Percentiles rank a stretch among this genome's conserved stretches.
Conservation (phyloP, 257 asterid species). For the Salvia miltiorrhiza region DNA sequence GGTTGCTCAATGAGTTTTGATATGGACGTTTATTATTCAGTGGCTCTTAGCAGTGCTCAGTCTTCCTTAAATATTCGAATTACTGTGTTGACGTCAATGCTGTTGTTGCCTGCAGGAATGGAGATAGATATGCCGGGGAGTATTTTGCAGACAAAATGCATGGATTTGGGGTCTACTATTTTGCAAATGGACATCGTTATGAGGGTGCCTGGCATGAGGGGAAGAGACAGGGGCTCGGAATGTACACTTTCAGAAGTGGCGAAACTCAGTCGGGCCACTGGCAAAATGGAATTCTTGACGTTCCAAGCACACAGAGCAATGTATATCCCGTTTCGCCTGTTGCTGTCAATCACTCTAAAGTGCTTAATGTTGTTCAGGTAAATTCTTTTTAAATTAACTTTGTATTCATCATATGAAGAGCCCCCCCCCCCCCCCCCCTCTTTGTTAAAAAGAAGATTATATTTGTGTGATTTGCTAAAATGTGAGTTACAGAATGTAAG, state of each 20-base stretch:
- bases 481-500: not conserved
- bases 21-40: not conserved
- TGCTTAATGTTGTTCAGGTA: constrained; percentile 85
- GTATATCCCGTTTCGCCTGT: constrained; percentile 69
- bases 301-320: constrained; percentile 75
- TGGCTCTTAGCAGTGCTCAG: not conserved
- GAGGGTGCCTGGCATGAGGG: constrained; percentile 99
- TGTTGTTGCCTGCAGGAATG: constrained; percentile 49
- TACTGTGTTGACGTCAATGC: not conserved
- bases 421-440: too few relatives aligned
- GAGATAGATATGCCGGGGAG: constrained; percentile 87
- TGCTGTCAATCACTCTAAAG: constrained; percentile 83
- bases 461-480: not conserved
- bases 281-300: constrained; percentile 83
- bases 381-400: not conserved
- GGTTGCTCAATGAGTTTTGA: not conserved
- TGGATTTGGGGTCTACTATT: constrained; percentile 76
- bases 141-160: constrained; percentile 93
- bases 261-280: constrained; percentile 91
- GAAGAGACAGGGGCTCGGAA: constrained; percentile 81
- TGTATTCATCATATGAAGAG: too few relatives aligned
- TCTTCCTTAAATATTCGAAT: not conserved
- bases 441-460: too few relatives aligned
- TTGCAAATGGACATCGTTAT: constrained; percentile 77
- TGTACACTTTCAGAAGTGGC: constrained; percentile 78